Evolutionary conservation across 2,329 filamentous ascomycete genomes (phyloP), one percentile per base, ranked within the genome.

Genomic region (Fusarium subtropicale): DNA sequence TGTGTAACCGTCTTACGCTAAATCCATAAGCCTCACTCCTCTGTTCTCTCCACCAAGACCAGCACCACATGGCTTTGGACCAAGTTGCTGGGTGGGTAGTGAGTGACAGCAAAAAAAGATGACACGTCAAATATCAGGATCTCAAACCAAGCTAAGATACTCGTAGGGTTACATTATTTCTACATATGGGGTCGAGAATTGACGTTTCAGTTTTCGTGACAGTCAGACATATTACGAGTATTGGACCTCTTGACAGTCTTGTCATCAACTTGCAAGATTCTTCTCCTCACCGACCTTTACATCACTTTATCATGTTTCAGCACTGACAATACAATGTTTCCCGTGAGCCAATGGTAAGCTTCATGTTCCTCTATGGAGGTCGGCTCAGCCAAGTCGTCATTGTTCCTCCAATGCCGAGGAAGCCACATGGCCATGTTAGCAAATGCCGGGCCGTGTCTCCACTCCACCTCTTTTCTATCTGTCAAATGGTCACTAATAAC

Each of bases 1-100:
- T 50, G 56, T 71, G 66, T 69, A 70, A 64, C 67, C 26, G 20
- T 52, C 28, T 38, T 51, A 30, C 42, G 26, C 38, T 38, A 22
- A 11, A 39, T 39, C 31, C 30, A 46, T 39, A 41, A 58, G 46
- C 53, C 34, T 33, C 36, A 24, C 22, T 34, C 16, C 30, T 24
- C 5, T n/a, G n/a, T 33, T 31, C 16, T 57, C 30, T 57, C 30
- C 13, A 31, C 59, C 38, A 26, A 26, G 45, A 50, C 13, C 20
- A 50, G 34, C 24, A 36, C 48, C 28, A 16, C 26, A 33, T 64
- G 38, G 39, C 52, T 65, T 15, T 30, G 46, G 26, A 30, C 53
- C 54, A 38, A 33, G 34, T 41, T 33, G 24, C 15, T 52, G 34
- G 48, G 48, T 30, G 12, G 26, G 36, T 7, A 38, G 36, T 38